A percentile compares a stretch with the other conserved stretches of the same genome.
Evolutionary conservation across 2,329 filamentous ascomycete species (phyloP).

Genomic region (Epichloe elymi): DNA sequence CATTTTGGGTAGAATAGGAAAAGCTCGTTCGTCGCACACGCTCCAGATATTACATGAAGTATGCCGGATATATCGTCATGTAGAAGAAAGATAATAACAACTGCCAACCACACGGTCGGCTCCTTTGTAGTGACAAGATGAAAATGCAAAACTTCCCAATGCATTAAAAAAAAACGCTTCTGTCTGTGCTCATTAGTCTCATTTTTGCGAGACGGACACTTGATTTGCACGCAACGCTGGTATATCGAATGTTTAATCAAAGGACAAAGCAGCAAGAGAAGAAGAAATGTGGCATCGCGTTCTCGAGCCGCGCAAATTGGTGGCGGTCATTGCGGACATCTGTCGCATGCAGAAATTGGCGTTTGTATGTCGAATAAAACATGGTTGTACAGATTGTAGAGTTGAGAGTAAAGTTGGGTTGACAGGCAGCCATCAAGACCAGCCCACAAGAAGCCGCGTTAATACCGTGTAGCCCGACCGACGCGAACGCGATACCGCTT

Average conservation of each 20-base stretch:
- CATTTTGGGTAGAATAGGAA: constrained; percentile 13
- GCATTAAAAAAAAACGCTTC: constrained; percentile 18
- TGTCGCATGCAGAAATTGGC: constrained; percentile 14
- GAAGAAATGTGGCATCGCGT: constrained; percentile 32
- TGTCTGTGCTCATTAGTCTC: constrained; percentile 30
- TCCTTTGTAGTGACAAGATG: constrained; percentile 6
- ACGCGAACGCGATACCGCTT: constrained; percentile 17
- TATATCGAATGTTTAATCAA: constrained; percentile 12
- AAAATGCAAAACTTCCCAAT: constrained; percentile 13
- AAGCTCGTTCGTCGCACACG: constrained; percentile 7
- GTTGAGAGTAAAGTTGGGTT: constrained; percentile 14
- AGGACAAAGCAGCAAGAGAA: constrained; percentile 15
- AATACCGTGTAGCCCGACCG: not conserved
- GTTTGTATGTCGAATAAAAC: constrained; percentile 31
- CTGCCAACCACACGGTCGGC: constrained; percentile 9
- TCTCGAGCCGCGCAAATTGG: constrained; percentile 17
- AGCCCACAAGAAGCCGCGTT: constrained; percentile 10
- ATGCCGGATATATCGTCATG: constrained; percentile 6
- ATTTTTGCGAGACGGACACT: constrained; percentile 21
- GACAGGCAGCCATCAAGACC: constrained; percentile 10
- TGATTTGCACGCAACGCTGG: constrained; percentile 9
- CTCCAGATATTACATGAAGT: constrained; percentile 10
- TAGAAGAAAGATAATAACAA: not conserved
- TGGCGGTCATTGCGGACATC: constrained; percentile 14
- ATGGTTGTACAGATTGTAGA: constrained; percentile 32